Evolutionary conservation across 176 grass and related monocot species (phyloP), one percentile per base, ranked within the genome.

Genomic region (Ensete glaucum): DNA sequence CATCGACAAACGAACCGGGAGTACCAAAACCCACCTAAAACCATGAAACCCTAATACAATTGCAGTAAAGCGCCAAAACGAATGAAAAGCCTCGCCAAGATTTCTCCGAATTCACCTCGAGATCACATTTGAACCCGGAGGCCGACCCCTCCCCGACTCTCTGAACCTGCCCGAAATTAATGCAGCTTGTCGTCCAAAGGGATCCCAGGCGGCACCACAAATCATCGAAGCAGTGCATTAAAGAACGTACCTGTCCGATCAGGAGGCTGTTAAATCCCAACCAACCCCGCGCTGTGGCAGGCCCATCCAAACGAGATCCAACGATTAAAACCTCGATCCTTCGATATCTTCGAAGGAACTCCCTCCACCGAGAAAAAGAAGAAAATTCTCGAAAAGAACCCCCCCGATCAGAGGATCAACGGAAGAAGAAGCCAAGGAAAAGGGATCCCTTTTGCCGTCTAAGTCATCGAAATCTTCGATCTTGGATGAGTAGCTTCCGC

Each of bases 241-340:
- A 78, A 85, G 27, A 57, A 77, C 76, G 76, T 57, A 83, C 80
- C 80, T 87, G 73, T 52, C 52, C 52, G 71, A 82, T 48, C 67
- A 53, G 69, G 7, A 52, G 48, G 27, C 70, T 71, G 72, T 82
- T 78, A 79, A 80, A 80, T 76, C 50, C 68, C 75, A 80, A 80
- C 69, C 72, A 76, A 79, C 60, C 49, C 78, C 52, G 21, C 13
- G 71, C 26, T 72, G 77, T 34, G 74, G 73, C 78, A 13, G 54
- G 50, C 52, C 56, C 50, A 67, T 81, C 79, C 17, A 75, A 56
- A 51, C 14, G 17, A 24, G 22, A 78, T 23, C 79, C 51, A 70
- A 69, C 16, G 14, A 65, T n/a, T 14, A 52, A 66, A 73, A 82
- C 72, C 58, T 17, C 70, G 27, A 76, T 71, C 50, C 55, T 57